A percentile compares a stretch with the other conserved stretches of the same genome.
Conservation (phyloP, 176 grass and related monocot genomes). For the Oryza meridionalis region DNA sequence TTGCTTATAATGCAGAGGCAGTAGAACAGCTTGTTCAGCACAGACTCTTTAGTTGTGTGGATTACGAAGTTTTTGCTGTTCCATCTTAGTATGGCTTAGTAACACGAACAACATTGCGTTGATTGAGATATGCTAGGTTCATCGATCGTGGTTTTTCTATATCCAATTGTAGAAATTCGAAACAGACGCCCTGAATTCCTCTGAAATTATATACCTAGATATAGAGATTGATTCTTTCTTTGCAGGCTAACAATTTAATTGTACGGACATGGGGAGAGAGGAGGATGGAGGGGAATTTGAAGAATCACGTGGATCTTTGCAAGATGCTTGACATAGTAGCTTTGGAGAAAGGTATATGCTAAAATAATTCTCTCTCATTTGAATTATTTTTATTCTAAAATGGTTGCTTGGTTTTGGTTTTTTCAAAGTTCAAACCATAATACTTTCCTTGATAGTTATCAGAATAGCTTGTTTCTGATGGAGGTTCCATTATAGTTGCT, state of each 20-base stretch:
- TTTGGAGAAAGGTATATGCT: slow-evolving; percentile 75
- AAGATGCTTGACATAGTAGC: slow-evolving; percentile 72
- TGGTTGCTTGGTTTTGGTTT: background rate
- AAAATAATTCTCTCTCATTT: background rate
- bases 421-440: slow-evolving; percentile 3
- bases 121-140: background rate
- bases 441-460: background rate
- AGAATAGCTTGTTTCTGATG: background rate
- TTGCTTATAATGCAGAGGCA: background rate
- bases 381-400: background rate
- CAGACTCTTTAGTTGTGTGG: background rate
- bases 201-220: background rate
- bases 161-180: background rate
- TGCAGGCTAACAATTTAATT: slow-evolving; percentile 72
- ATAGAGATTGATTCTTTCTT: slow-evolving; percentile 25
- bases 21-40: background rate
- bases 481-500: background rate
- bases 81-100: background rate
- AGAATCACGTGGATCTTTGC: slow-evolving; percentile 90
- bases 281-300: slow-evolving; percentile 72
- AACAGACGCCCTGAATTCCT: background rate
- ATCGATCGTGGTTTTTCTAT: background rate
- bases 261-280: slow-evolving; percentile 75
- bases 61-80: background rate
- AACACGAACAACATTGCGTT: background rate